phyloP scores from a whole-genome alignment of 352 stramenopile genomes.

The Phytophthora idaei region DNA sequence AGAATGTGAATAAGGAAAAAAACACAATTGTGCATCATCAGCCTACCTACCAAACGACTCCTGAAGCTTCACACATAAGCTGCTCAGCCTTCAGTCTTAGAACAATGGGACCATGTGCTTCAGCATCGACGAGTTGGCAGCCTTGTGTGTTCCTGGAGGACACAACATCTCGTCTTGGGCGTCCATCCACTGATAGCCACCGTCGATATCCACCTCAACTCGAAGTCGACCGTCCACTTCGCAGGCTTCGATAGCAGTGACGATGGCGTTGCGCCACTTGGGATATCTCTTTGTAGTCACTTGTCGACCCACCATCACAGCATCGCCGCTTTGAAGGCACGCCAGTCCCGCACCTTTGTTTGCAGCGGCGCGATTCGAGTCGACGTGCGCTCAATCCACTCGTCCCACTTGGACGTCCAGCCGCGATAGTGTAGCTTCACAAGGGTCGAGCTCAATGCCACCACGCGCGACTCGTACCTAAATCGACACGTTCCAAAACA shows the following conservation, averaged over 20 bases:
- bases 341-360: slow-evolving; percentile 77
- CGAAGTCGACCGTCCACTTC: slow-evolving; percentile 39
- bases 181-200: slow-evolving; percentile 52
- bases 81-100: slow-evolving; percentile 2
- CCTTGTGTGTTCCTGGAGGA: slow-evolving; percentile 6
- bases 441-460: slow-evolving; percentile 50
- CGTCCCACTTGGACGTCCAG: slow-evolving; percentile 97
- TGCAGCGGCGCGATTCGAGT: slow-evolving; percentile 93
- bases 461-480: slow-evolving; percentile 66
- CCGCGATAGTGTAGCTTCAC: slow-evolving; percentile 96
- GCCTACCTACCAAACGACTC: background rate
- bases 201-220: slow-evolving; percentile 49
- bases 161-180: slow-evolving; percentile 12
- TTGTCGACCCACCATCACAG: slow-evolving; percentile 53
- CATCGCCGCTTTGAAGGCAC: slow-evolving; percentile 56
- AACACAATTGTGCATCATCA: background rate
- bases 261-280: slow-evolving; percentile 66
- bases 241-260: slow-evolving; percentile 33
- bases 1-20: too few relatives aligned
- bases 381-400: slow-evolving; percentile 93
- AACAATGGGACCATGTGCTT: slow-evolving; percentile 27
- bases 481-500: background rate
- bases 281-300: slow-evolving; percentile 42
- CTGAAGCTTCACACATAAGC: background rate
- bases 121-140: slow-evolving; percentile 40